A percentile compares a stretch with the other conserved stretches of the same genome.
Conservation (phyloP, 2,329 filamentous ascomycete species). For the Zymoseptoria brevis region DNA sequence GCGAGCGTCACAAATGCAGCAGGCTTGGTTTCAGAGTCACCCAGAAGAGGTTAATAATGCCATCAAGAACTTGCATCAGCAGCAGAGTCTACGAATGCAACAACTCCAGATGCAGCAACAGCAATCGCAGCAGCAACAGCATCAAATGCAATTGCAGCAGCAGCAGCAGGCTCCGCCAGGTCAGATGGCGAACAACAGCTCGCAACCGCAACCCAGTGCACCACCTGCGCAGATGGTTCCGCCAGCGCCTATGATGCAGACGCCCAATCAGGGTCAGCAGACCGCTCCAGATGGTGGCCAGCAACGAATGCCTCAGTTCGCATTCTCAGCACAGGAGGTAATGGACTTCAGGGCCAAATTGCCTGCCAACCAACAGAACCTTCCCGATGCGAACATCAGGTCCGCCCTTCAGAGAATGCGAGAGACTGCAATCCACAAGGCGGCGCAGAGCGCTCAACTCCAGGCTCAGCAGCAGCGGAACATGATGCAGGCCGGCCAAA, state of each 20-base stretch:
- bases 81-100: slow-evolving; percentile 32
- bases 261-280: slow-evolving; percentile 5
- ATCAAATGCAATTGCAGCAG: slow-evolving; percentile 6
- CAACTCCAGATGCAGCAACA: slow-evolving; percentile 34
- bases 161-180: neutral
- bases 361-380: neutral
- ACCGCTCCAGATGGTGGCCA: neutral
- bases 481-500: neutral
- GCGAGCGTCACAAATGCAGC: slow-evolving; percentile 30
- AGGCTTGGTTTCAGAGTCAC: slow-evolving; percentile 19
- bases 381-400: neutral
- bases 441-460: neutral
- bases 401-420: neutral
- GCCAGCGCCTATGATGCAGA: slow-evolving; percentile 18
- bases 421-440: neutral
- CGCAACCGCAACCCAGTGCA: neutral
- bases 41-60: slow-evolving; percentile 17
- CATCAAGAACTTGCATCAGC: slow-evolving; percentile 27
- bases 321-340: neutral
- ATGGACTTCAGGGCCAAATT: neutral
- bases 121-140: slow-evolving; percentile 15
- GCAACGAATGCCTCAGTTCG: neutral
- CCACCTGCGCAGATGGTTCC: slow-evolving; percentile 33
- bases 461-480: neutral
- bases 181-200: neutral